These are phyloP conservation scores for Ustilago cynodontis DNA, from an alignment of 1,284 basidiomycete genomes.

Conservation along the genomic window DNA sequence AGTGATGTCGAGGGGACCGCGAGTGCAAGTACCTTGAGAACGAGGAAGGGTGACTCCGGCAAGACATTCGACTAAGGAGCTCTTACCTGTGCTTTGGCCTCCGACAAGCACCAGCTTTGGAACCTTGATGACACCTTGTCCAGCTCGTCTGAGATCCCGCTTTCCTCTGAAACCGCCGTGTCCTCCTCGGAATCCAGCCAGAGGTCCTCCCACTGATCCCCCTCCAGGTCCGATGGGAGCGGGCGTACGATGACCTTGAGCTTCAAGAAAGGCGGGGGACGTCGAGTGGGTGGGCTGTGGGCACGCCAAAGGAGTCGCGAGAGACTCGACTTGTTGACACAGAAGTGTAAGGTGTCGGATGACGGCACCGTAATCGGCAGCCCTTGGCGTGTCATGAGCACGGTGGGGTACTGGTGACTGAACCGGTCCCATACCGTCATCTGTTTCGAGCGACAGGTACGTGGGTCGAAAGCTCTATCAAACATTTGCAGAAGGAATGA, in stretches of 20 bases:
- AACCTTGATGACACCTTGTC: constrained; percentile 5
- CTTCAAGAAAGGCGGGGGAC: neutral
- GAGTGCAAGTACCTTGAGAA: constrained; percentile 25
- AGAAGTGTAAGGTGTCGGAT: constrained; percentile 14
- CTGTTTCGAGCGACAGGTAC: neutral
- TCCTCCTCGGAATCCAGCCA: neutral
- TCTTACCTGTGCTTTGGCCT: constrained; percentile 33
- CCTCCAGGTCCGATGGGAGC: neutral
- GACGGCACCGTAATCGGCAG: constrained; percentile 21
- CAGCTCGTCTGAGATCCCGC: neutral
- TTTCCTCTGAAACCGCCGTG: neutral
- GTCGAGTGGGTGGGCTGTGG: neutral
- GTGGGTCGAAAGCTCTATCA: neutral
- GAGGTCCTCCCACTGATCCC: neutral
- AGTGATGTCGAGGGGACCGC: constrained; percentile 32
- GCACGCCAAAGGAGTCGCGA: constrained; percentile 15
- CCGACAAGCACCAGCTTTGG: constrained; percentile 27
- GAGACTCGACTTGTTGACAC: constrained; percentile 22
- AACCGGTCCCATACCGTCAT: constrained; percentile 9
- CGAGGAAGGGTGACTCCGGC: constrained; percentile 30
- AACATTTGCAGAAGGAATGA: neutral
- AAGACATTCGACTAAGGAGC: constrained; percentile 34
- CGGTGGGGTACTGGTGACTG: constrained; percentile 1
- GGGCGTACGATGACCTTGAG: constrained; percentile 8
- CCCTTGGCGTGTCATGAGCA: neutral